phyloP scores from a whole-genome alignment of 179 eudicot species.

The Silene noctiflora region DNA sequence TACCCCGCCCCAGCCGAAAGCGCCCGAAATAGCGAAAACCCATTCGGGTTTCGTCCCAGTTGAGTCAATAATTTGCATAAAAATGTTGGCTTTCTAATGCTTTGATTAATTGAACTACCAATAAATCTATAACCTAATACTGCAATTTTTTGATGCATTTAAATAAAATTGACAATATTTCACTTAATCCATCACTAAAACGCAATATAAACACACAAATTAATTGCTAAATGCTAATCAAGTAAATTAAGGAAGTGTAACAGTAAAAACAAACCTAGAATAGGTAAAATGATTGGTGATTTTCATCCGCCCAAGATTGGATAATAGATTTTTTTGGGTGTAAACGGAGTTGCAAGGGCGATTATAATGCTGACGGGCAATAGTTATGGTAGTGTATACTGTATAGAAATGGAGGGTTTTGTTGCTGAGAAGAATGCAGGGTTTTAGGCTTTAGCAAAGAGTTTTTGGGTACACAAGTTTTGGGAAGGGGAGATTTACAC shows the following conservation, averaged over 20 bases:
- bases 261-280: neutral
- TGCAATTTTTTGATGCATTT: constrained; percentile 44
- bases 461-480: too few species aligned
- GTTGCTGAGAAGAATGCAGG: too few species aligned
- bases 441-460: too few species aligned
- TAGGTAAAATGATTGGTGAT: neutral
- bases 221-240: neutral
- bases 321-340: too few species aligned
- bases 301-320: too few species aligned
- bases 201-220: neutral
- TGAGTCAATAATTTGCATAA: constrained; percentile 19
- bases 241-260: neutral
- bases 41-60: constrained; percentile 29
- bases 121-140: constrained; percentile 35
- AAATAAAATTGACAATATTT: neutral
- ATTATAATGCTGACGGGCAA: too few species aligned
- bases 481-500: too few species aligned
- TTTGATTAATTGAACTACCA: constrained; percentile 14
- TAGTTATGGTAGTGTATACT: too few species aligned
- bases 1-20: constrained; percentile 32
- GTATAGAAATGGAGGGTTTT: too few species aligned
- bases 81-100: constrained; percentile 16
- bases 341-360: too few species aligned
- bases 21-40: constrained; percentile 35
- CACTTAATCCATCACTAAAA: constrained; percentile 3